Evolutionary conservation across 148 eudicot genomes (phyloP), one percentile per base, ranked within the genome.

Genomic region (Hydrangea macrophylla): DNA sequence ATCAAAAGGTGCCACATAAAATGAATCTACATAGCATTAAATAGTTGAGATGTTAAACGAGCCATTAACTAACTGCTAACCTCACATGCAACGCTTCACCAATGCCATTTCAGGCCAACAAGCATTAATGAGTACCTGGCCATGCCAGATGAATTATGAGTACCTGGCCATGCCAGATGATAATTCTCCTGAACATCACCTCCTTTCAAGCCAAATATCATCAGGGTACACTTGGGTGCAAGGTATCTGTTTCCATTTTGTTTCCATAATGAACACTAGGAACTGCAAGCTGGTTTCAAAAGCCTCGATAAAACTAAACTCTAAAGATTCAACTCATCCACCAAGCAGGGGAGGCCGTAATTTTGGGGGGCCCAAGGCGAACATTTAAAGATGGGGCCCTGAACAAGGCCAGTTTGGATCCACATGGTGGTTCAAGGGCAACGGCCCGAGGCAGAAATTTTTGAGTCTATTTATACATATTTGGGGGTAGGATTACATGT

Each of bases 141-240:
- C 31, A 27, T 54, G 5, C 3, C 31, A 55, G n/a, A n/a, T n/a
- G n/a, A n/a, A n/a, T n/a, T n/a, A 25, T 6, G 59, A 55, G 32
- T 55, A 55, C 3, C 9, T 35, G 39, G 5, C 59, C 31, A 27
- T 54, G 5, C 3, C 31, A 18, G 22, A 20, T 6, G 27, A n/a
- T 22, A 32, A 60, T 20, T 15, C 50, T 42, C 65, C 31, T 39
- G 50, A 10, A n/a, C 40, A 61, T n/a, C n/a, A n/a, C 18, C 25
- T 30, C 20, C 17, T 31, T 42, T 62, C 15, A 2, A 25, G 66
- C 12, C 54, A 61, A 58, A 60, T 61, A 26, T 60, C 26, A 61
- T 5, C 64, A 36, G 53, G 42, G n/a, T 35, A 60, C 5, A 25
- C 60, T 35, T 26, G 23, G n/a, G 17, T 35, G 8, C 55, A 24